These are phyloP conservation scores for Paracamarosporium sp. DNA, from an alignment of 2,329 filamentous ascomycete genomes.

Conservation along the genomic window DNA sequence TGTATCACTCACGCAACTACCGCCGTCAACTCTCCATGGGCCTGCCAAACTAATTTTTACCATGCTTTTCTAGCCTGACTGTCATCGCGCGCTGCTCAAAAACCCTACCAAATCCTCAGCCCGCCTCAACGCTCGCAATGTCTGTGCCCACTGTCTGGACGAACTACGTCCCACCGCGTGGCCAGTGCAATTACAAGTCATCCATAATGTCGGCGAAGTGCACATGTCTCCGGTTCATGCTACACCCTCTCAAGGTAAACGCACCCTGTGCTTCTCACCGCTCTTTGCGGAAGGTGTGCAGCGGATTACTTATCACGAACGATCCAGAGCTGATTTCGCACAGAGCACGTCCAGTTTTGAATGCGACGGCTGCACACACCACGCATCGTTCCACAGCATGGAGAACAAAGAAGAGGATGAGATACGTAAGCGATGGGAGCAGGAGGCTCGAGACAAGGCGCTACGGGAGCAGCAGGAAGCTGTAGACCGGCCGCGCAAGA, in stretches of 20 bases:
- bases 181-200: conserved; percentile 58
- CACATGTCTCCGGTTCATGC: conserved; percentile 63
- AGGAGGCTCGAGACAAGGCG: conserved; percentile 41
- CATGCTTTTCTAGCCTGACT: neutral
- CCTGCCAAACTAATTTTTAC: neutral
- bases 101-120: neutral
- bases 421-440: conserved; percentile 53
- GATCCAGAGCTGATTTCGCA: conserved; percentile 6
- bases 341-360: conserved; percentile 59
- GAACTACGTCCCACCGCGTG: conserved; percentile 57
- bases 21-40: neutral
- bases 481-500: conserved; percentile 32
- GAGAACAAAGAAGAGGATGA: conserved; percentile 59
- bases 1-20: neutral
- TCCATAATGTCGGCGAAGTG: conserved; percentile 55
- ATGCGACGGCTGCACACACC: conserved; percentile 63
- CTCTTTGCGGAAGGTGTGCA: conserved; percentile 6
- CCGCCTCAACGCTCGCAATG: neutral
- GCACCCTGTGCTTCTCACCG: neutral
- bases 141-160: conserved; percentile 53
- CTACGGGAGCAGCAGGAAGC: conserved; percentile 19
- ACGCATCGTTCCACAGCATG: conserved; percentile 62
- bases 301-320: neutral
- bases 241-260: conserved; percentile 61
- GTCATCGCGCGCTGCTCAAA: neutral